Conservation (phyloP, 176 grass and related monocot species). For the Avena eriantha region DNA sequence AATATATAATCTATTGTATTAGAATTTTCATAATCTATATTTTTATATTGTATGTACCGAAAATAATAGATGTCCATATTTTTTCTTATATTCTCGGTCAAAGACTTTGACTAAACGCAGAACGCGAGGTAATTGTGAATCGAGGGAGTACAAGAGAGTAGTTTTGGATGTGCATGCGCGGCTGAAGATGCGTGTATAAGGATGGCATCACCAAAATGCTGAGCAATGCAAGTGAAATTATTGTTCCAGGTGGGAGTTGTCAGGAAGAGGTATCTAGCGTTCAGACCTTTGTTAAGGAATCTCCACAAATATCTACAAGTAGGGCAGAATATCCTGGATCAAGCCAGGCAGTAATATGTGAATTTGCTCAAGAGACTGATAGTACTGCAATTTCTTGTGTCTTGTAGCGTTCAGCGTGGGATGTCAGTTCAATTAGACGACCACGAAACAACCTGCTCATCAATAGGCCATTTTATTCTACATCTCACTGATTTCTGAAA, state of each 20-base stretch:
- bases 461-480: neutral
- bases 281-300: neutral
- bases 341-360: neutral
- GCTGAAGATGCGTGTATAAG: too few relatives aligned
- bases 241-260: slow-evolving; percentile 33
- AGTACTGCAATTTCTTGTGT: neutral
- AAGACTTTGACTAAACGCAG: too few relatives aligned
- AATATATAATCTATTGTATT: too few relatives aligned
- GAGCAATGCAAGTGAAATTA: neutral
- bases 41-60: too few relatives aligned
- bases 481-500: neutral
- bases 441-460: neutral
- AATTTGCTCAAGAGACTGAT: too few relatives aligned
- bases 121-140: too few relatives aligned
- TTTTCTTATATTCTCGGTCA: too few relatives aligned
- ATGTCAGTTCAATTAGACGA: slow-evolving; percentile 3
- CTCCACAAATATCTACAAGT: neutral
- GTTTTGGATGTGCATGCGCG: too few relatives aligned
- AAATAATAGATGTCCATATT: too few relatives aligned
- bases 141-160: too few relatives aligned
- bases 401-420: neutral
- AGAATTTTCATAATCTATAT: too few relatives aligned
- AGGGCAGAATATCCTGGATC: neutral
- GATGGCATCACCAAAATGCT: neutral
- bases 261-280: slow-evolving; percentile 19